Evolutionary conservation across 2,329 filamentous ascomycete species (phyloP).

Genomic region (Trichoderma sp.): DNA sequence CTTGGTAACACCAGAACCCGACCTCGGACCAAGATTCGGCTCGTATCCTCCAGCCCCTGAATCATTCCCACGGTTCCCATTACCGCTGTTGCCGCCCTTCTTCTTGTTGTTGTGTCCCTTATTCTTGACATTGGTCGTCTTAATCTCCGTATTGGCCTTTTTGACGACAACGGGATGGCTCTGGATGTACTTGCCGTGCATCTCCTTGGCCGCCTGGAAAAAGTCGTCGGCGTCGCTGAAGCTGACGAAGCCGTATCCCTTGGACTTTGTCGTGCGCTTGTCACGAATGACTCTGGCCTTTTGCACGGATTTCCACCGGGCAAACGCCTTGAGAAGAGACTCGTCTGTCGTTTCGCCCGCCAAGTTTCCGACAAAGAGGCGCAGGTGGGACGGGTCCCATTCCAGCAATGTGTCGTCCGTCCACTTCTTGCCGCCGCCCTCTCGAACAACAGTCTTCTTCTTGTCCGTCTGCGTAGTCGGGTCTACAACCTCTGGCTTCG

Average conservation of each 20-base stretch:
- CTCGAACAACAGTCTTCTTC: constrained; percentile 83
- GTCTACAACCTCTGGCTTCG: constrained; percentile 41
- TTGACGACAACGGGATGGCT: constrained; percentile 89
- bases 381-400: constrained; percentile 93
- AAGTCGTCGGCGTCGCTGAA: constrained; percentile 96
- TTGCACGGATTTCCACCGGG: constrained; percentile 81
- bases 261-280: constrained; percentile 94
- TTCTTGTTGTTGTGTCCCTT: constrained; percentile 46
- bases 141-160: constrained; percentile 90
- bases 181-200: constrained; percentile 99
- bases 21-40: constrained; percentile 51
- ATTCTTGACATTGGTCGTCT: constrained; percentile 68
- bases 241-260: constrained; percentile 94
- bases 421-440: constrained; percentile 92
- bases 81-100: constrained; percentile 36
- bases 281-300: constrained; percentile 94
- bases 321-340: constrained; percentile 89
- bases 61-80: background rate
- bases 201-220: constrained; percentile 94
- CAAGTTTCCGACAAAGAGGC: constrained; percentile 94
- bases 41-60: constrained; percentile 44
- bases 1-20: constrained; percentile 58
- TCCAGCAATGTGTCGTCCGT: constrained; percentile 84
- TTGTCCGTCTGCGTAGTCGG: constrained; percentile 55
- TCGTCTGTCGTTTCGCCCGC: constrained; percentile 98